Percentiles rank a stretch among this genome's conserved stretches.
Conservation (phyloP, 2,329 filamentous ascomycete genomes). For the Penicillium sp. region DNA sequence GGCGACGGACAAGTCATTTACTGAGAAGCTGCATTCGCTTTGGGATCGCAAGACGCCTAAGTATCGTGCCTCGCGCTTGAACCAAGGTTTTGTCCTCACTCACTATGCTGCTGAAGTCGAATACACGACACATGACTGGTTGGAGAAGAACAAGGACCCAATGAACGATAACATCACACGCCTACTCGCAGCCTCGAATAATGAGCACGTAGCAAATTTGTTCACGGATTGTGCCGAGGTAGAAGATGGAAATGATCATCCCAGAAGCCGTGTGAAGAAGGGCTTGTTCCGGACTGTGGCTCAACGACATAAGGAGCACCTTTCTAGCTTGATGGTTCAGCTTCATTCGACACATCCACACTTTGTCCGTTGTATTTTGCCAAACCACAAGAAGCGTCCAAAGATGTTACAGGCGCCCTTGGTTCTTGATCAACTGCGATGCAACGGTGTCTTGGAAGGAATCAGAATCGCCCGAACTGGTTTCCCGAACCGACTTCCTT, state of each 20-base stretch:
- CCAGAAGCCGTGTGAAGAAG: slow-evolving; percentile 83
- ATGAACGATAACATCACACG: slow-evolving; percentile 95
- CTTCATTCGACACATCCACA: slow-evolving; percentile 95
- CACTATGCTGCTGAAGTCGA: slow-evolving; percentile 98
- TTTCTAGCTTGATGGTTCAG: slow-evolving; percentile 93
- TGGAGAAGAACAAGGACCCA: slow-evolving; percentile 99
- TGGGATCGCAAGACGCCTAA: slow-evolving; percentile 97
- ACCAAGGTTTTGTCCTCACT: slow-evolving; percentile 89
- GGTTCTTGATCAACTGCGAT: slow-evolving; percentile 95
- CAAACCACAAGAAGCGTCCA: slow-evolving; percentile 94
- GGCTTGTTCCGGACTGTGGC: slow-evolving; percentile 95
- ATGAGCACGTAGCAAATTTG: slow-evolving; percentile 75
- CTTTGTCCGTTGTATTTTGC: slow-evolving; percentile 95
- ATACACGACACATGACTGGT: slow-evolving; percentile 89
- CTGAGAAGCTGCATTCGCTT: slow-evolving; percentile 90
- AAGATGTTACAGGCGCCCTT: slow-evolving; percentile 87
- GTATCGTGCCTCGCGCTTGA: slow-evolving; percentile 80
- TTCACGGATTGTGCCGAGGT: slow-evolving; percentile 82
- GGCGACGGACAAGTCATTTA: slow-evolving; percentile 93
- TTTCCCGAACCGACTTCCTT: slow-evolving; percentile 88
- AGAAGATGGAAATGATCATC: slow-evolving; percentile 63
- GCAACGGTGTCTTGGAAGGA: slow-evolving; percentile 98
- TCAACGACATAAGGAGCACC: slow-evolving; percentile 93
- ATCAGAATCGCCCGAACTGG: slow-evolving; percentile 95
- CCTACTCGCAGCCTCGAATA: slow-evolving; percentile 72